Evolutionary conservation across 139 green algal genomes (phyloP).

Genomic region (Coelastrella sp.): DNA sequence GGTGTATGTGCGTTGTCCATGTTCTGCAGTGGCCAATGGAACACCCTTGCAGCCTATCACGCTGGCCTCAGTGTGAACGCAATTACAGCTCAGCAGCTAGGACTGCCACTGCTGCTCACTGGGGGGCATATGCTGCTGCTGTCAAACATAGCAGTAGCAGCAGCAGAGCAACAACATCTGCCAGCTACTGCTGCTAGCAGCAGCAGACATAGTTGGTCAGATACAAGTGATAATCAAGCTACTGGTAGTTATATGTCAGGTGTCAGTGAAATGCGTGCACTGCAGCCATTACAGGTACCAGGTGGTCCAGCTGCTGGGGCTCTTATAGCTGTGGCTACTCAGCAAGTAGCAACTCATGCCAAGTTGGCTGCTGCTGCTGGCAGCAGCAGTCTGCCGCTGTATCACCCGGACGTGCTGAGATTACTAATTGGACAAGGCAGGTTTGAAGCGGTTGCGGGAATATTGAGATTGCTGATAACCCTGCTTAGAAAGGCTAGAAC

Average conservation of each 20-base stretch:
- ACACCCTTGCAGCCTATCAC: conserved; percentile 11
- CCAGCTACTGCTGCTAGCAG: neutral
- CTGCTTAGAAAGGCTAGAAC: conserved; percentile 18
- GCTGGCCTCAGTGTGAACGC: conserved; percentile 7
- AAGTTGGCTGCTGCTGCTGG: conserved; percentile 39
- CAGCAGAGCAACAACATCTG: no score
- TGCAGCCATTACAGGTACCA: neutral
- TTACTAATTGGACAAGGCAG: conserved; percentile 52
- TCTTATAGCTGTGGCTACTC: neutral
- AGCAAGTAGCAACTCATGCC: conserved; percentile 15
- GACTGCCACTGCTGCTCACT: conserved; percentile 38
- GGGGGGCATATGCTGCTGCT: conserved; percentile 52
- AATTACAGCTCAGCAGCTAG: conserved; percentile 5
- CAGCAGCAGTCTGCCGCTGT: conserved; percentile 51
- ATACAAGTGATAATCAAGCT: neutral
- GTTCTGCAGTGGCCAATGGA: conserved; percentile 47
- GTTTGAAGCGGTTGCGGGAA: conserved; percentile 29
- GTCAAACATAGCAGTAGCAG: conserved; percentile 45
- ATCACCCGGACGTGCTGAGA: conserved; percentile 47
- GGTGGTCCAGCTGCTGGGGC: neutral
- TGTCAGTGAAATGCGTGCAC: neutral
- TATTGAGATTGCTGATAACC: conserved; percentile 52
- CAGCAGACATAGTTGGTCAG: neutral
- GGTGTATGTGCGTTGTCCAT: conserved; percentile 9
- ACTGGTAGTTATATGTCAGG: neutral